These are phyloP conservation scores for Eutypella sp. DNA, from an alignment of 2,329 filamentous ascomycete species.

Conservation along the genomic window DNA sequence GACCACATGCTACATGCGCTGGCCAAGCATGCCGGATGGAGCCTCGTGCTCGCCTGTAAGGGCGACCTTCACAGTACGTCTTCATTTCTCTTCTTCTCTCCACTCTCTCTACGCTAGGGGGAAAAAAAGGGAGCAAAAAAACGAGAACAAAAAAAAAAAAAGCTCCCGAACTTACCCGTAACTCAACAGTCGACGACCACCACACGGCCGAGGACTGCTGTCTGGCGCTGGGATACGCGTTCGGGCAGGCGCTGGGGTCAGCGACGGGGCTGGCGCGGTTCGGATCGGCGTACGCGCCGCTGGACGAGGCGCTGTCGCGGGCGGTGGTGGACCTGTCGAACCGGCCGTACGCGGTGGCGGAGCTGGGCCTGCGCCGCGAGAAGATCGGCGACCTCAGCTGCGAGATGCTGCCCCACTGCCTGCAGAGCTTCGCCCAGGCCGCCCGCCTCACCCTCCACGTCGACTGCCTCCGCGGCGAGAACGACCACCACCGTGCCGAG, in stretches of 20 bases:
- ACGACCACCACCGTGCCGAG: conserved; percentile 95
- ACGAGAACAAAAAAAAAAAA: too few species aligned
- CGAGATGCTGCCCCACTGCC: conserved; percentile 96
- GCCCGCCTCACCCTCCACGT: conserved; percentile 93
- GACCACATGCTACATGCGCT: conserved; percentile 99
- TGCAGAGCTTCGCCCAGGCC: conserved; percentile 89
- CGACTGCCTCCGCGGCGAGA: conserved; percentile 82
- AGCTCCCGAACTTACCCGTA: too few species aligned
- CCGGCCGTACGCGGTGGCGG: conserved; percentile 77
- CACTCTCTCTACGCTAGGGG: too few species aligned
- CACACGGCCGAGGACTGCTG: conserved; percentile 96
- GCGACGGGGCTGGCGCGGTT: conserved; percentile 83
- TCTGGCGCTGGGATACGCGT: conserved; percentile 82
- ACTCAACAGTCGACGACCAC: conserved; percentile 99
- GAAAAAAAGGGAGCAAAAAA: too few species aligned
- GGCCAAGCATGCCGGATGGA: conserved; percentile 95
- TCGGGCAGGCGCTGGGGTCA: conserved; percentile 72
- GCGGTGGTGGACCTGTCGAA: conserved; percentile 95
- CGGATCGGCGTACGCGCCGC: conserved; percentile 84
- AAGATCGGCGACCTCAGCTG: conserved; percentile 89
- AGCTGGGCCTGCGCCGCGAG: conserved; percentile 81
- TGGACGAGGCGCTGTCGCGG: conserved; percentile 91
- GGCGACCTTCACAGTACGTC: conserved; percentile 85
- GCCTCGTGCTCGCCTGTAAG: conserved; percentile 72
- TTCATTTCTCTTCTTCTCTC: too few species aligned